Evolutionary conservation across 352 stramenopile species (phyloP), one percentile per base, ranked within the genome.

Genomic region (Halophytophthora polymorphica): DNA sequence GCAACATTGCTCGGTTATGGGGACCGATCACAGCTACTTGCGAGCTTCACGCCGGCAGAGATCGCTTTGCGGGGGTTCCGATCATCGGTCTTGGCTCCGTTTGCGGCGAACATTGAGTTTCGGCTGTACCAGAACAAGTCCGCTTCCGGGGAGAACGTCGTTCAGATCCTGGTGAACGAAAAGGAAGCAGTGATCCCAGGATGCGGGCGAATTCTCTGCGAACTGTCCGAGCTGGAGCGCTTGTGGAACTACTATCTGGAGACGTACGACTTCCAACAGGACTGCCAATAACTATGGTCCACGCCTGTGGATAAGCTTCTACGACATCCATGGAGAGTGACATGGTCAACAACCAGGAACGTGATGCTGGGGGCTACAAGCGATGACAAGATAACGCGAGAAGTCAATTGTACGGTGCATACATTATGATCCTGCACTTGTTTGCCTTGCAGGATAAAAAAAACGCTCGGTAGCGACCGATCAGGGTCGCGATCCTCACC

Each of bases 91-190:
- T 38, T 83, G 10, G 58, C 74, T n/a, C 74, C 71, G 13, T 78
- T 83, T 39, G 69, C 66, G 4, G 64, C 66, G 18, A 86, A 86
- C 35, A 36, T 86, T 15, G 64, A 76, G 19, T 76, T 83, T 29
- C 70, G 71, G 2, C 50, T 86, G 47, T 73, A 73, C 43, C 35
- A 50, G 2, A 47, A 28, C 0, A 75, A 66, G 29, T 35, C 41
- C 3, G 44, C 22, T 10, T 5, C 17, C 18, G 23, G 34, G 14
- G 53, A 63, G 11, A 52, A 66, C 29, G 65, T 65, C 18, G 69
- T 83, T n/a, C 60, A 80, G 28, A 51, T 83, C 25, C 54, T 83
- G 3, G 56, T 77, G 6, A 80, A 83, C 35, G 72, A 79, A n/a
- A 56, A 61, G 15, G 48, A 70, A 45, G 41, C 40, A 0, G 6